Evolutionary conservation across 73 alveolate genomes (phyloP).

Genomic region (Stentor coeruleus): DNA sequence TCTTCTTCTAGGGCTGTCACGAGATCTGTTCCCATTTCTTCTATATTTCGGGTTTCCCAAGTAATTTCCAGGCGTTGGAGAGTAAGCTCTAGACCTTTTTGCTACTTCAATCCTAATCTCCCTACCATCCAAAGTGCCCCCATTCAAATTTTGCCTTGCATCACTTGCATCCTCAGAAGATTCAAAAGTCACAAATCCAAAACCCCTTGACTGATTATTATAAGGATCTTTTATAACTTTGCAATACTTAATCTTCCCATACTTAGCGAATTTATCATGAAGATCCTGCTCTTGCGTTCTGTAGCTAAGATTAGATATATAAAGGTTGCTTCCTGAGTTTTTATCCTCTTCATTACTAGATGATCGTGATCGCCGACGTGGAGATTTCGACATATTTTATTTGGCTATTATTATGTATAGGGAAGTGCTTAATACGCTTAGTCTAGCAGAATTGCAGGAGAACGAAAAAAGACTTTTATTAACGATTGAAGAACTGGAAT

Average conservation of each 20-base stretch:
- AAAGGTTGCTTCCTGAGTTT: constrained; percentile 22
- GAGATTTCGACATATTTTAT: not conserved
- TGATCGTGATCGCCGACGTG: not conserved
- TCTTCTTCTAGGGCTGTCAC: constrained; percentile 1
- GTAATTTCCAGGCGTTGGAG: constrained; percentile 31
- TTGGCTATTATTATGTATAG: not conserved
- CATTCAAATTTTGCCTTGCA: not conserved
- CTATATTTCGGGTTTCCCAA: constrained; percentile 23
- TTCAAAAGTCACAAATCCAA: constrained; percentile 29
- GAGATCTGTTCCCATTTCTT: not conserved
- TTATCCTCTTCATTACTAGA: not conserved
- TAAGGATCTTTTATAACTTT: constrained; percentile 25
- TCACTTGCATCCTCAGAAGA: constrained; percentile 27
- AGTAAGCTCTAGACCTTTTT: not conserved
- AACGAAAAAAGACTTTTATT: too few species aligned
- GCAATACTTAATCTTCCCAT: constrained; percentile 17
- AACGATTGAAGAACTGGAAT: too few species aligned
- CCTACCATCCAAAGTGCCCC: not conserved
- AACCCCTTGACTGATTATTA: constrained; percentile 7
- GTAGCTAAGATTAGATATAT: constrained; percentile 15
- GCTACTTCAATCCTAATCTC: constrained; percentile 19
- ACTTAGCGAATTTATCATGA: not conserved
- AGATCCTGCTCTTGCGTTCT: constrained; percentile 17
- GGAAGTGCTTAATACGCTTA: not conserved
- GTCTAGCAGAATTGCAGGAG: not conserved